These are phyloP conservation scores for Eucalyptus marginata DNA, from an alignment of 345 rosid species.

Conservation along the genomic window DNA sequence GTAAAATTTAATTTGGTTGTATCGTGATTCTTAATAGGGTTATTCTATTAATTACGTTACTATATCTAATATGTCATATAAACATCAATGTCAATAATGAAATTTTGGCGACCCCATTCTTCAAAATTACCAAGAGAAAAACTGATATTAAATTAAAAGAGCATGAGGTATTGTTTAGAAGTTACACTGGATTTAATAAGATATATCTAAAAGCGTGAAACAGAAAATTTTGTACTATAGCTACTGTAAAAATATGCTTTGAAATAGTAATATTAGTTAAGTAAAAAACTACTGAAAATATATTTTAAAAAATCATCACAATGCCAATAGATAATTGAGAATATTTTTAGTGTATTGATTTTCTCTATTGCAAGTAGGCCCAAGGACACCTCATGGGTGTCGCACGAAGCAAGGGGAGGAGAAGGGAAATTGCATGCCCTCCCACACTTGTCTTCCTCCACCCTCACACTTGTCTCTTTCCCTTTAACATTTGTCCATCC, in stretches of 20 bases:
- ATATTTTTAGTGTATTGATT: neutral
- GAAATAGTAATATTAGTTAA: neutral
- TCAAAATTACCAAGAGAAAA: neutral
- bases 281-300: neutral
- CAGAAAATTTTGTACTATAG: neutral
- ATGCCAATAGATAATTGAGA: neutral
- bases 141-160: neutral
- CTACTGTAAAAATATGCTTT: neutral
- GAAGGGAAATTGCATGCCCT: too few relatives aligned
- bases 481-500: too few relatives aligned
- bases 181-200: neutral
- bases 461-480: too few relatives aligned
- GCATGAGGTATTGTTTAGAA: neutral
- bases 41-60: neutral
- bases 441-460: too few relatives aligned
- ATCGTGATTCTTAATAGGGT: neutral
- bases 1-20: neutral
- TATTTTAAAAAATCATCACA: neutral
- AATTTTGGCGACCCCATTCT: neutral
- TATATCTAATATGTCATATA: neutral
- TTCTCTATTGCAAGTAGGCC: neutral
- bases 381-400: too few relatives aligned
- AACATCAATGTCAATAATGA: neutral
- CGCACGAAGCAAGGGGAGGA: too few relatives aligned
- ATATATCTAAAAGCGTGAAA: neutral